Conservation (phyloP, 352 stramenopile genomes). For the Globisporangium solare region DNA sequence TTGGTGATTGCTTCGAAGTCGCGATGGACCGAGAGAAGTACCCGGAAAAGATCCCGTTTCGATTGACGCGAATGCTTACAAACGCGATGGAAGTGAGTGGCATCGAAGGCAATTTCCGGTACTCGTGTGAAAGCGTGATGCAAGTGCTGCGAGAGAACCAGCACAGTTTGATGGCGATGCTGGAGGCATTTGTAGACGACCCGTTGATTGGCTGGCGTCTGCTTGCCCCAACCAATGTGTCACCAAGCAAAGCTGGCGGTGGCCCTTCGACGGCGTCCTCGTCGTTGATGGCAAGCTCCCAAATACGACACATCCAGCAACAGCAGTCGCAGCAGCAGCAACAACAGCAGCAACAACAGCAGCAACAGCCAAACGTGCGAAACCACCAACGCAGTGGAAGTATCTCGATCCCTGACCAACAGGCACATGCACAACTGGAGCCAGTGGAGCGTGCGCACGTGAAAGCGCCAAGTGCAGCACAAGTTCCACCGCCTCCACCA, state of each 20-base stretch:
- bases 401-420: constrained; percentile 48
- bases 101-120: constrained; percentile 98
- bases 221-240: constrained; percentile 62
- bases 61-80: constrained; percentile 98
- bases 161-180: constrained; percentile 98
- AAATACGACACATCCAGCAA: constrained; percentile 10
- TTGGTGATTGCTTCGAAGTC: constrained; percentile 98
- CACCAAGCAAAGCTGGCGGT: constrained; percentile 29
- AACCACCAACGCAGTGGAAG: constrained; percentile 39
- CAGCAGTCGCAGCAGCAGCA: constrained; percentile 10
- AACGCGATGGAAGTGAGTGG: constrained; percentile 98
- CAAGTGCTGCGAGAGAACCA: constrained; percentile 95
- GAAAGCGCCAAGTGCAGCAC: no score
- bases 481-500: not conserved
- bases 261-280: constrained; percentile 23
- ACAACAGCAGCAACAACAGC: constrained; percentile 5
- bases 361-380: not conserved
- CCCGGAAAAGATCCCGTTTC: constrained; percentile 99
- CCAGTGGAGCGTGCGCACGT: constrained; percentile 8
- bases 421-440: constrained; percentile 22
- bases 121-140: constrained; percentile 98
- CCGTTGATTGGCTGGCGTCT: constrained; percentile 98
- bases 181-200: constrained; percentile 99
- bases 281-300: constrained; percentile 29
- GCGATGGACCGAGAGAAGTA: constrained; percentile 99